Percentiles rank a stretch among this genome's conserved stretches.
phyloP scores from a whole-genome alignment of 345 rosid species.

The Reutealis trisperma region DNA sequence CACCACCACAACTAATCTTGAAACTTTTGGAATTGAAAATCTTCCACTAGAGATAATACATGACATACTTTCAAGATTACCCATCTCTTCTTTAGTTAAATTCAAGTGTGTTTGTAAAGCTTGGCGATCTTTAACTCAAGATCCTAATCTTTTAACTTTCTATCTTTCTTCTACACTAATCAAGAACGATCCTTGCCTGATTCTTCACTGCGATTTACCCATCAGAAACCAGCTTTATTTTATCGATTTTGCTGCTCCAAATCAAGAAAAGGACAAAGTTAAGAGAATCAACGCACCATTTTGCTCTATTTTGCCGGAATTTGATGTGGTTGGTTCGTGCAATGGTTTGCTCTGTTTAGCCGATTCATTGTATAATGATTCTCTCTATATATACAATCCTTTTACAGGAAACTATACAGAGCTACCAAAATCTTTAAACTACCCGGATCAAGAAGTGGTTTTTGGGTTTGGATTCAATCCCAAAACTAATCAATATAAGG shows the following conservation, averaged over 20 bases:
- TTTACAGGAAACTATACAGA: slow-evolving; percentile 32
- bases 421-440: slow-evolving; percentile 34
- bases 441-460: slow-evolving; percentile 31
- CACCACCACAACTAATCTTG: not conserved
- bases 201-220: slow-evolving; percentile 45
- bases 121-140: slow-evolving; percentile 36
- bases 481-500: slow-evolving; percentile 36
- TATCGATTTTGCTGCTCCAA: slow-evolving; percentile 30
- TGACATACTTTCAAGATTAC: slow-evolving; percentile 66
- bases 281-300: slow-evolving; percentile 37
- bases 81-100: slow-evolving; percentile 40
- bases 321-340: slow-evolving; percentile 48
- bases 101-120: slow-evolving; percentile 43
- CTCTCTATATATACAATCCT: slow-evolving; percentile 39
- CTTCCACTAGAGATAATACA: slow-evolving; percentile 60
- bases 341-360: slow-evolving; percentile 45
- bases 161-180: slow-evolving; percentile 11
- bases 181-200: slow-evolving; percentile 35
- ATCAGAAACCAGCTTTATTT: slow-evolving; percentile 41
- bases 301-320: slow-evolving; percentile 35
- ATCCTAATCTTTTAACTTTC: slow-evolving; percentile 24
- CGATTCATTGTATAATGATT: slow-evolving; percentile 27
- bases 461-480: slow-evolving; percentile 48
- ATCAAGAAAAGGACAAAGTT: slow-evolving; percentile 11
- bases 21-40: slow-evolving; percentile 34